Evolutionary conservation across 1,284 basidiomycete species (phyloP).

Genomic region (Apiotrichum sp.): DNA sequence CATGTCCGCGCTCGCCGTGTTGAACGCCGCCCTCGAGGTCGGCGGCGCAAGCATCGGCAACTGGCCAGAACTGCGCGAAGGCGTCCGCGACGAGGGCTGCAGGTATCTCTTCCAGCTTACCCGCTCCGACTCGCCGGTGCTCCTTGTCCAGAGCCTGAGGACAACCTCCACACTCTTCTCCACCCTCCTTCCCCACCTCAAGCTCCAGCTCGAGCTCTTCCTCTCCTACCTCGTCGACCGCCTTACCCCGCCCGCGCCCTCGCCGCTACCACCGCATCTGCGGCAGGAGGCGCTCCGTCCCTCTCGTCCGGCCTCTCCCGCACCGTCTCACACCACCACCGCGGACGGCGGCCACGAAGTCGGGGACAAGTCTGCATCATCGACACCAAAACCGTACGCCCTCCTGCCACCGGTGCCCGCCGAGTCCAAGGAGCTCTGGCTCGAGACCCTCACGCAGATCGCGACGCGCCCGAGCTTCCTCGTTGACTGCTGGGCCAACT

Average conservation of each 20-base stretch:
- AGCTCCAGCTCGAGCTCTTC: conserved; percentile 95
- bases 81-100: conserved; percentile 70
- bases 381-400: conserved; percentile 35
- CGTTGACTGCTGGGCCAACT: conserved; percentile 93
- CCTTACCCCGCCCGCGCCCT: conserved; percentile 57
- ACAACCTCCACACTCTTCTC: conserved; percentile 83
- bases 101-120: conserved; percentile 92
- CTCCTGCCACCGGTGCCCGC: conserved; percentile 62
- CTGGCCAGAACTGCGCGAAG: conserved; percentile 50
- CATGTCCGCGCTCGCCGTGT: conserved; percentile 75
- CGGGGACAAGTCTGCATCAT: conserved; percentile 6
- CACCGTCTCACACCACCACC: conserved; percentile 9
- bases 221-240: conserved; percentile 89
- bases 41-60: conserved; percentile 67
- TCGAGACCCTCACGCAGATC: conserved; percentile 80
- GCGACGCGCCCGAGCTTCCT: conserved; percentile 69
- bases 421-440: conserved; percentile 80
- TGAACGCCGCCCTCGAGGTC: conserved; percentile 85
- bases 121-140: conserved; percentile 72
- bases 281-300: conserved; percentile 17
- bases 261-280: conserved; percentile 31
- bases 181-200: conserved; percentile 78
- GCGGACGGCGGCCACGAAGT: conserved; percentile 15
- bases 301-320: conserved; percentile 56
- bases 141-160: conserved; percentile 75